Conservation (phyloP, 140 eudicot species). For the Cichorium intybus region DNA sequence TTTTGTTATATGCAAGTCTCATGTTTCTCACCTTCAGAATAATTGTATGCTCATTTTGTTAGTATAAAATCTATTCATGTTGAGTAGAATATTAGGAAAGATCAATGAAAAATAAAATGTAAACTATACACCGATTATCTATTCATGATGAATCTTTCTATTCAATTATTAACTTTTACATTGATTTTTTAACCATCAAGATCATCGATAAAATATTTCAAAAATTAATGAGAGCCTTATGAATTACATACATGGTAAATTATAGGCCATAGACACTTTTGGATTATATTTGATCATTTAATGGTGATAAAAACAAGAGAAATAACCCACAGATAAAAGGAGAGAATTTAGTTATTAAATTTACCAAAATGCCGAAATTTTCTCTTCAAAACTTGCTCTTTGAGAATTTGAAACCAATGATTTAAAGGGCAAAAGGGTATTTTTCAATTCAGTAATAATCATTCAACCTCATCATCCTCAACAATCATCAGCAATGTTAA, state of each 20-base stretch:
- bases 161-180: too few relatives aligned
- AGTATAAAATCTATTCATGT: too few relatives aligned
- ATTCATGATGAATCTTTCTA: not conserved
- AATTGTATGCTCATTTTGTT: too few relatives aligned
- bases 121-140: too few relatives aligned
- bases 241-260: constrained; percentile 13
- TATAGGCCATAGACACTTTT: constrained; percentile 30
- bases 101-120: too few relatives aligned
- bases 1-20: too few relatives aligned
- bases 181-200: not conserved
- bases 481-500: not conserved
- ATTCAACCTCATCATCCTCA: constrained; percentile 23
- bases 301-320: constrained; percentile 32
- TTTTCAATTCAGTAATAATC: not conserved
- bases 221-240: not conserved
- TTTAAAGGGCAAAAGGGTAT: constrained; percentile 21
- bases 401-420: constrained; percentile 26
- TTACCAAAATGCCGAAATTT: constrained; percentile 32
- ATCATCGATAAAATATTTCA: not conserved
- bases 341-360: constrained; percentile 21
- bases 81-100: too few relatives aligned
- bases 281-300: constrained; percentile 39
- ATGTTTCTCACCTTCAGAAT: too few relatives aligned
- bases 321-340: constrained; percentile 28
- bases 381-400: constrained; percentile 2